phyloP scores from a whole-genome alignment of 169 alveolate species.

The Plasmodium gaboni region DNA sequence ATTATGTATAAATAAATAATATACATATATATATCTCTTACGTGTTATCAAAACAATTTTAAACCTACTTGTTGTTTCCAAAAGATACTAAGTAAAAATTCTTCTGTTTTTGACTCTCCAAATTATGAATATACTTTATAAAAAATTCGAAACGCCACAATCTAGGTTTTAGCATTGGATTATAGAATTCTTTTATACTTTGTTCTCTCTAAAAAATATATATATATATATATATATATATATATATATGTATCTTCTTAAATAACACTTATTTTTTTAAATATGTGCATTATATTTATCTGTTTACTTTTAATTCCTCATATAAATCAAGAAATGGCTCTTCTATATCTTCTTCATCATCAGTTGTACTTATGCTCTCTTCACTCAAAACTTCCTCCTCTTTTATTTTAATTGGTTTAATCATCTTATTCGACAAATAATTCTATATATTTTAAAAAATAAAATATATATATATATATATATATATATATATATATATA shows the following conservation, averaged over 20 bases:
- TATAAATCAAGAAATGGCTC: conserved; percentile 75
- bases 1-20: background rate
- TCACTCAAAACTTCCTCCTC: conserved; percentile 68
- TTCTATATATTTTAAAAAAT: conserved; percentile 17
- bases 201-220: conserved; percentile 53
- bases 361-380: conserved; percentile 51
- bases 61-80: conserved; percentile 46
- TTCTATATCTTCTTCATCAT: conserved; percentile 71
- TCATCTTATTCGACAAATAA: conserved; percentile 21
- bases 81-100: conserved; percentile 67
- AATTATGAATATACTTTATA: conserved; percentile 69
- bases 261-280: too few relatives aligned
- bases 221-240: too few relatives aligned
- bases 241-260: too few relatives aligned
- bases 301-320: conserved; percentile 64
- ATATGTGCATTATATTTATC: too few relatives aligned
- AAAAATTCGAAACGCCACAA: conserved; percentile 76
- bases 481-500: background rate
- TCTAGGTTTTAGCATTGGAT: conserved; percentile 73
- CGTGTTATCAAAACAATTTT: background rate
- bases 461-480: background rate
- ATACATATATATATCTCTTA: background rate
- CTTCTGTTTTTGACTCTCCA: conserved; percentile 59
- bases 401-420: conserved; percentile 5
- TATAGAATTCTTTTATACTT: conserved; percentile 56